Base-by-base conservation (phyloP, 345 rosid genomes). In the Eutrema japonicum region DNA sequence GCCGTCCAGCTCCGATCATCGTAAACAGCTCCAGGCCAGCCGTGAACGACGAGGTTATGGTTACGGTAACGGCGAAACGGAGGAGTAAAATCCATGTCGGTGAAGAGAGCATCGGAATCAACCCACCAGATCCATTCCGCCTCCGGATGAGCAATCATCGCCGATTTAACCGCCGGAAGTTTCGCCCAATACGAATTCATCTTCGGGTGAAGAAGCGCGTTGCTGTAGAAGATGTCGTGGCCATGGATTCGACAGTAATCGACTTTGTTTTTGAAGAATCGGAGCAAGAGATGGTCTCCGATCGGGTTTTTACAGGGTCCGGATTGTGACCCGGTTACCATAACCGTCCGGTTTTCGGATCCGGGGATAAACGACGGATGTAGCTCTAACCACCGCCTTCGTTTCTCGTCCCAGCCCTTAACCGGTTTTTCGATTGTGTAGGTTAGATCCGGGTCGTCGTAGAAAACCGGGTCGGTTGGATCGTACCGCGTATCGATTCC, bases 51-150 rank as follows among this genome's bases (percentile, higher is more conserved):
- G 26, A 95, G 59, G 73, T 92, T 92, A 58, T 89, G 93, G 45
- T 72, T 48, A 64, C 72, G 78, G 68, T 95, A 95, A 36, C 96
- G 83, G 5, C 49, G 78, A 8, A 85, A 79, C 6, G 97, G 99
- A 29, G 89, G 86, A 54, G 81, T 79, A 52, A 80, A 95, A 72
- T 95, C 99, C 99, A 95, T 92, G 81, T 94, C 98, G 51, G 97
- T 87, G 85, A 94, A 79, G 55, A 83, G 37, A 12, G 98, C 99
- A 69, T 95, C 99, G 66, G 99, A 89, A 78, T 95, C 99, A 11
- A 91, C 95, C 98, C 98, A 94, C 98, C 98, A 94, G 90, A 94
- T 89, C 98, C 98, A 94, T 78, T 91, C 97, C 12, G 93, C 93
- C 70, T 94, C 98, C 42, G 99, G 99, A 78, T 95, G 99, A 51